These are phyloP conservation scores for Pestalotiopsis sp. DNA, from an alignment of 2,329 filamentous ascomycete species.

Conservation along the genomic window DNA sequence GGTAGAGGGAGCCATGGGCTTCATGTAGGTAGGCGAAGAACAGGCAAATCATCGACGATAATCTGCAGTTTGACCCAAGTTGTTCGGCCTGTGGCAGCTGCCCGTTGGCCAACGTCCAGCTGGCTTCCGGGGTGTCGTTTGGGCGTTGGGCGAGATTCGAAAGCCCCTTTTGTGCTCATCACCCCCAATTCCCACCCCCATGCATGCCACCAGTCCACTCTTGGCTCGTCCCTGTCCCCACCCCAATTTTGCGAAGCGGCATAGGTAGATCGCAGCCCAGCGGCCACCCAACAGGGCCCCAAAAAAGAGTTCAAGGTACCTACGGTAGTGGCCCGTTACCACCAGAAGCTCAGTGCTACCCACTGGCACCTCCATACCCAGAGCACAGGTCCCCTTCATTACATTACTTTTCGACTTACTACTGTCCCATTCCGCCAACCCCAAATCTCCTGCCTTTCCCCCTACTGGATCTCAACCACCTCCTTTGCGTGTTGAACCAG, in stretches of 20 bases:
- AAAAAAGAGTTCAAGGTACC: conserved; percentile 3
- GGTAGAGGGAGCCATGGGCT: neutral
- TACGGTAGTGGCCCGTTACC: neutral
- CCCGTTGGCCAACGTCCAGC: neutral
- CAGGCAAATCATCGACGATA: neutral
- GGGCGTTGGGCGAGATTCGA: neutral
- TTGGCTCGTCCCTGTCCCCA: conserved; percentile 2
- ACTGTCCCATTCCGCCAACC: conserved; percentile 6
- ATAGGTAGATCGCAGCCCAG: neutral
- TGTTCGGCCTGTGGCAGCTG: neutral
- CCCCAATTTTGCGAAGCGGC: conserved; percentile 8
- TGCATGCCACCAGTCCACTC: conserved; percentile 1
- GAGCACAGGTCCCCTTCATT: conserved; percentile 7
- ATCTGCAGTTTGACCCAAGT: neutral
- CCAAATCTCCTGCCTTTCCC: conserved; percentile 6
- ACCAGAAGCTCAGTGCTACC: neutral
- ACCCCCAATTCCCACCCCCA: neutral
- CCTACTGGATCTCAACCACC: conserved; percentile 11
- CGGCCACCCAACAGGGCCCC: neutral
- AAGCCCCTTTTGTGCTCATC: conserved; percentile 9
- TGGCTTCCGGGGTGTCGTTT: neutral
- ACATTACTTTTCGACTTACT: neutral
- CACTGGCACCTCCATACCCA: neutral
- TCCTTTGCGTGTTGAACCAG: conserved; percentile 10
- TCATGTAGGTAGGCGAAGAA: neutral